Conservation (phyloP, 805 yeast genomes). For the Cyberlindnera subsufficiens region DNA sequence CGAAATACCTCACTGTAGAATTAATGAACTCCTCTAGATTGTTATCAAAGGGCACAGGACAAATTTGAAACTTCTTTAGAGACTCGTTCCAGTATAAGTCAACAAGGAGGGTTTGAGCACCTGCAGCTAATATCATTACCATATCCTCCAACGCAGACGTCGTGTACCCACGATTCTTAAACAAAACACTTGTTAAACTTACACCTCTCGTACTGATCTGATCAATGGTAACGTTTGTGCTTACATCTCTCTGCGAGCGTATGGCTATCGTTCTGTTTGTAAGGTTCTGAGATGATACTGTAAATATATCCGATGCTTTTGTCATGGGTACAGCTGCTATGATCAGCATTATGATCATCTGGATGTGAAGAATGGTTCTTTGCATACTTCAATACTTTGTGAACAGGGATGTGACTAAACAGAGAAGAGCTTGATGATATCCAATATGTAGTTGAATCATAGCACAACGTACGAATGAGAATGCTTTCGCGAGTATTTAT, state of each 20-base stretch:
- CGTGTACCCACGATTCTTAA: conserved; percentile 27
- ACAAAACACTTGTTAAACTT: conserved; percentile 27
- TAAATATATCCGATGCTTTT: background rate
- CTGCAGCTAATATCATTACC: conserved; percentile 32
- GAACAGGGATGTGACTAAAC: too few relatives aligned
- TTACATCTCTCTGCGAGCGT: conserved; percentile 38
- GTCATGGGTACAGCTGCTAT: too few relatives aligned
- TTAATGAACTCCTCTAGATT: background rate
- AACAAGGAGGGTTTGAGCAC: conserved; percentile 40
- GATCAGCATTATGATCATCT: too few relatives aligned
- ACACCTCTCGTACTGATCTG: conserved; percentile 37
- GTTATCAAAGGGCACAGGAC: conserved; percentile 41
- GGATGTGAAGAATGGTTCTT: too few relatives aligned
- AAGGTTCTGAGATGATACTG: too few relatives aligned
- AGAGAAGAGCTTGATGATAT: too few relatives aligned
- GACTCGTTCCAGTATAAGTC: conserved; percentile 54
- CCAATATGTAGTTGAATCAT: too few relatives aligned
- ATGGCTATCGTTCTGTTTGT: conserved; percentile 5
- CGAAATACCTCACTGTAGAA: conserved; percentile 1
- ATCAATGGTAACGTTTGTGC: conserved; percentile 33
- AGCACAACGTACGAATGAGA: too few relatives aligned
- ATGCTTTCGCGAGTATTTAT: too few relatives aligned
- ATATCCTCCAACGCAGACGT: conserved; percentile 25
- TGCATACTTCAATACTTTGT: too few relatives aligned
- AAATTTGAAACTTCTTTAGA: conserved; percentile 45